Evolutionary conservation across 2,329 filamentous ascomycete genomes (phyloP), one percentile per base, ranked within the genome.

Genomic region (Lasiodiplodia sp.): DNA sequence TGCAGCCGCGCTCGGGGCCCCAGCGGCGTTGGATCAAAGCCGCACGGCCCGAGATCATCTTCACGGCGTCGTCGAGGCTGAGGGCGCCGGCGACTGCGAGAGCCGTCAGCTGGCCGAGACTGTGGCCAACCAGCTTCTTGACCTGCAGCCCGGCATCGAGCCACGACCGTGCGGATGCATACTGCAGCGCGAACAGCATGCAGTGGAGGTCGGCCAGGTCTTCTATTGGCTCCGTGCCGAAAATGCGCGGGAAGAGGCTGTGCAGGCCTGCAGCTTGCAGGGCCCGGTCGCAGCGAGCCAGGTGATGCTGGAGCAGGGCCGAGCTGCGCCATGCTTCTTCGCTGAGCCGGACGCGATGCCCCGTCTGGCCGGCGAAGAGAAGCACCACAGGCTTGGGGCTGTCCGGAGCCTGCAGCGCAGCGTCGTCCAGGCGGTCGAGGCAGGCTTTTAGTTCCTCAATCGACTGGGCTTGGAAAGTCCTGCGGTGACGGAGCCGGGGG

Each of bases 141-240:
- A 65, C 34, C 18, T 67, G n/a, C 0, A 75, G 31, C 4, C 72
- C 73, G 25, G 63, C 70, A 2, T 72, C 71, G 1, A 77, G 74
- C 75, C 76, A 78, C 4, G 70, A 66, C 38, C 67, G 72, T 1
- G 78, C 78, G 1, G 71, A 70, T 16, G 73, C 68, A 67, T 77
- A 78, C 67, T 81, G 77, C 2, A 79, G 12, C 3, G 77, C 70
- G 58, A 80, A 78, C 12, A 76, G 70, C 3, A 73, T 72, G 14
- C 71, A 72, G 23, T 81, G 78, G 0, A 75, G 69, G 10, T 70
- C 52, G 12, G 77, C 70, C 1, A 75, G 66, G 34, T 75, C 70
- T 0, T 68, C 34, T 14, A 72, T 67, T 8, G 68, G 68, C 2
- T 28, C 57, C n/a, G 31, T 57, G 38, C 70, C 55, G 44, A 73